Percentiles rank a stretch among this genome's conserved stretches.
phyloP scores from a whole-genome alignment of 371 early-diverging fungal species.

The Circinella minor region DNA sequence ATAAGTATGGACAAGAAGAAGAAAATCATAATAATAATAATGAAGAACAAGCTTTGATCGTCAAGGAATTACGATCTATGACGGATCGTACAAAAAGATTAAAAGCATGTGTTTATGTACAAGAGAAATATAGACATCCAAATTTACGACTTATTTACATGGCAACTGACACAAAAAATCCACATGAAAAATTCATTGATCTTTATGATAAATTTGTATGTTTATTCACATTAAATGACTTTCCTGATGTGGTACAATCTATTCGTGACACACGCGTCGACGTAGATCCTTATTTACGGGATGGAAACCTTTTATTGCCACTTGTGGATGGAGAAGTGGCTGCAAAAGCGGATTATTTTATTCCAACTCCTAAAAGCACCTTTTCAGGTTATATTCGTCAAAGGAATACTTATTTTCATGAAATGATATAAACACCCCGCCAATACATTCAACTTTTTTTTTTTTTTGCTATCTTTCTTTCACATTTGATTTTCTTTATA shows the following conservation, averaged over 20 bases:
- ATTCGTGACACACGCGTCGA: background rate
- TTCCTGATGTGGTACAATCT: slow-evolving; percentile 21
- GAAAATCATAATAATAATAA: background rate
- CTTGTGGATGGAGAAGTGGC: slow-evolving; percentile 56
- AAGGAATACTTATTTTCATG: slow-evolving; percentile 15
- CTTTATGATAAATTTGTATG: slow-evolving; percentile 42
- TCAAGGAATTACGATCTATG: background rate
- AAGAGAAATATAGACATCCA: slow-evolving; percentile 17
- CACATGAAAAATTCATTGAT: slow-evolving; percentile 24
- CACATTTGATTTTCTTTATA: too few species aligned
- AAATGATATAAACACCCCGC: too few species aligned
- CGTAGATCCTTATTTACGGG: background rate
- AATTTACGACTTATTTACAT: slow-evolving; percentile 38
- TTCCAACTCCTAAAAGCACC: slow-evolving; percentile 51
- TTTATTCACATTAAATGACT: slow-evolving; percentile 46
- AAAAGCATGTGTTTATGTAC: slow-evolving; percentile 12
- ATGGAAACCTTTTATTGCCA: slow-evolving; percentile 27
- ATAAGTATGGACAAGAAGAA: background rate
- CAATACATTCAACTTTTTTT: background rate
- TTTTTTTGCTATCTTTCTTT: background rate
- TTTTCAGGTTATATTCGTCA: slow-evolving; percentile 50
- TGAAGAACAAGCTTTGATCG: background rate
- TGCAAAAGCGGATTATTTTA: slow-evolving; percentile 39
- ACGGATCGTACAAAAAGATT: background rate
- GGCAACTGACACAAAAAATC: slow-evolving; percentile 44